These are phyloP conservation scores for Backusella tarrabulga DNA, from an alignment of 192 early-diverging fungal species.

Conservation along the genomic window DNA sequence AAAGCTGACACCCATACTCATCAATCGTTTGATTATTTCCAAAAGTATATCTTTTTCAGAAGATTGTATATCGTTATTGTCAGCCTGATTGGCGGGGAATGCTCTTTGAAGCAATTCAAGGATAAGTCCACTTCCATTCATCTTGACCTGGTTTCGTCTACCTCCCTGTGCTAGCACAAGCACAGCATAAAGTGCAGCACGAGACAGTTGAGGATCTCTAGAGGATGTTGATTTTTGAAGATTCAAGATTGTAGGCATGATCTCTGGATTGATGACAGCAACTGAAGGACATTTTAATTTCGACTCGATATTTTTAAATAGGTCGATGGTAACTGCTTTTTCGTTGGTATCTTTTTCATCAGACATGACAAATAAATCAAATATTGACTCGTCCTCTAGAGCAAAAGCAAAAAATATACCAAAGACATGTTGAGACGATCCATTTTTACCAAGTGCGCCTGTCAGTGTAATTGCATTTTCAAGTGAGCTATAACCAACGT, in stretches of 20 bases:
- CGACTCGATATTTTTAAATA: conserved; percentile 9
- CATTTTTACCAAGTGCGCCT: conserved; percentile 40
- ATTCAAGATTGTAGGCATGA: conserved; percentile 29
- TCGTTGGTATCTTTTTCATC: conserved; percentile 16
- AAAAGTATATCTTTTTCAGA: conserved; percentile 28
- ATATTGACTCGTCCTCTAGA: conserved; percentile 45
- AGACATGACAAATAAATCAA: conserved; percentile 40
- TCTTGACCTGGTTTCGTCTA: conserved; percentile 52
- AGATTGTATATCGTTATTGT: conserved; percentile 8
- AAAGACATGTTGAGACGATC: conserved; percentile 43
- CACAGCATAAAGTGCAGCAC: conserved; percentile 38
- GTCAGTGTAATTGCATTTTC: conserved; percentile 60
- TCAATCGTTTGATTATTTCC: conserved; percentile 46
- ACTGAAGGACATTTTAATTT: conserved; percentile 11
- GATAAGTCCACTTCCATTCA: conserved; percentile 52
- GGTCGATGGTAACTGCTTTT: background rate
- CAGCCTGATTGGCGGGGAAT: conserved; percentile 22
- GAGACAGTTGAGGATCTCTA: conserved; percentile 17
- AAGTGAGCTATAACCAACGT: conserved; percentile 53
- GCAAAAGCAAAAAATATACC: conserved; percentile 60
- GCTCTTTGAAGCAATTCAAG: conserved; percentile 37
- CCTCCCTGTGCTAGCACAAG: conserved; percentile 46
- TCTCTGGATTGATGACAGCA: conserved; percentile 34
- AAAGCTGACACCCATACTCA: conserved; percentile 56
- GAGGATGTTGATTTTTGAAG: conserved; percentile 26